A percentile compares a stretch with the other conserved stretches of the same genome.
phyloP scores from a whole-genome alignment of 257 asterid genomes.

The Jaltomata sinuosa region DNA sequence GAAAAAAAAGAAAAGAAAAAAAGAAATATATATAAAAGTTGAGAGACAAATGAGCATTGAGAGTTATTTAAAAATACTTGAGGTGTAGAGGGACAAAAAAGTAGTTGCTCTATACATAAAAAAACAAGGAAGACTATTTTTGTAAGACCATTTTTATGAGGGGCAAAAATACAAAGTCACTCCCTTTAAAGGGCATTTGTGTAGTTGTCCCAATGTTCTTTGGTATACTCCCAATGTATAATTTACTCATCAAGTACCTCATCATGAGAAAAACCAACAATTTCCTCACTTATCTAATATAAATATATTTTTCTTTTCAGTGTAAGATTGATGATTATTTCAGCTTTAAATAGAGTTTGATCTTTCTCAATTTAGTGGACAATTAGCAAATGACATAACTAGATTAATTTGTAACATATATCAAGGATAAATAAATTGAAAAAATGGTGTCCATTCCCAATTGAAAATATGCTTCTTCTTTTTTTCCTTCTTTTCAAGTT shows the following conservation, averaged over 20 bases:
- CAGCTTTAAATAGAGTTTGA: not conserved
- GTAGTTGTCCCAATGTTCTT: no score
- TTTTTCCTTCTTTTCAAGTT: not conserved
- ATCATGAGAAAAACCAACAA: conserved; percentile 6
- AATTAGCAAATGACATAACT: no score
- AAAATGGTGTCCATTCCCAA: not conserved
- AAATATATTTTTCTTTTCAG: not conserved
- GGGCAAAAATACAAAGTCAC: no score
- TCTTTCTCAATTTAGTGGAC: not conserved
- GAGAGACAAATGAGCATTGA: no score
- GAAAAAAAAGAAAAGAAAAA: no score
- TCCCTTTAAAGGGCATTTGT: no score
- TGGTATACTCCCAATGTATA: not conserved
- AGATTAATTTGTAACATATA: not conserved
- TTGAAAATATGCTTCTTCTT: not conserved
- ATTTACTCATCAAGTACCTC: conserved; percentile 6
- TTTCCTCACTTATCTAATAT: not conserved
- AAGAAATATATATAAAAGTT: no score
- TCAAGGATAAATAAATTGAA: not conserved
- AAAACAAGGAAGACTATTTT: no score
- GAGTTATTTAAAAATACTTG: no score
- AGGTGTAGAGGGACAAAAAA: no score
- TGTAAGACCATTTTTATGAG: no score
- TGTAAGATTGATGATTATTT: not conserved
- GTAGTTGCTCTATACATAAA: no score